Percentiles rank a stretch among this genome's conserved stretches.
phyloP scores from a whole-genome alignment of 2,329 filamentous ascomycete genomes.

The Ophiostoma angusticollis region DNA sequence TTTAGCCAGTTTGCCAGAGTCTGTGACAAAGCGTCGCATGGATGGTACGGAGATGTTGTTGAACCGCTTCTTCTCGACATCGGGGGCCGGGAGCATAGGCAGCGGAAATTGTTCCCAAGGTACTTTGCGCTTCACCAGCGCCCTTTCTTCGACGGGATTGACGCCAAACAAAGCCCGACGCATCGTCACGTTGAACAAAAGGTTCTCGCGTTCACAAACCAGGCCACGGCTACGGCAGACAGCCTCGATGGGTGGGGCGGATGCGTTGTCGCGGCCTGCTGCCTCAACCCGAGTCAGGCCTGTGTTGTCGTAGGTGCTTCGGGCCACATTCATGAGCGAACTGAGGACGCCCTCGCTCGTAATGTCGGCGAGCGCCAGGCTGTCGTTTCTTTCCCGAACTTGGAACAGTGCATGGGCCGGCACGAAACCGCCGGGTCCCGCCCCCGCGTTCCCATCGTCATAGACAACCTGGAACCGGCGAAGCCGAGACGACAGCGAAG shows the following conservation, averaged over 20 bases:
- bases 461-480: conserved; percentile 57
- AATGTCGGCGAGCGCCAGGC: conserved; percentile 53
- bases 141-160: conserved; percentile 51
- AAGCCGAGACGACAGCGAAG: conserved; percentile 29
- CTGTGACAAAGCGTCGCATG: conserved; percentile 95
- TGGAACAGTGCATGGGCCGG: conserved; percentile 72
- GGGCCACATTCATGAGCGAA: conserved; percentile 68
- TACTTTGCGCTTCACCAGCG: conserved; percentile 60
- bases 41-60: conserved; percentile 88
- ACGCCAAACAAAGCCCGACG: conserved; percentile 64
- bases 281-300: conserved; percentile 71
- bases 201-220: conserved; percentile 53
- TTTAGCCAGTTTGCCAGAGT: conserved; percentile 90
- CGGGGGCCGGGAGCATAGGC: conserved; percentile 61
- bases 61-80: conserved; percentile 70
- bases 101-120: conserved; percentile 51
- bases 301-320: conserved; percentile 48
- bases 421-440: conserved; percentile 37
- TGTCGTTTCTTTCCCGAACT: conserved; percentile 58
- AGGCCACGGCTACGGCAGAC: conserved; percentile 56
- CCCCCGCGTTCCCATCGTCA: conserved; percentile 40
- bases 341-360: conserved; percentile 60
- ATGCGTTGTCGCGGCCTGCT: conserved; percentile 62
- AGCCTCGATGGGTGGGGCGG: conserved; percentile 77
- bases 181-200: conserved; percentile 66